phyloP scores from a whole-genome alignment of 768 basidiomycete genomes.

The Boletales sp. region DNA sequence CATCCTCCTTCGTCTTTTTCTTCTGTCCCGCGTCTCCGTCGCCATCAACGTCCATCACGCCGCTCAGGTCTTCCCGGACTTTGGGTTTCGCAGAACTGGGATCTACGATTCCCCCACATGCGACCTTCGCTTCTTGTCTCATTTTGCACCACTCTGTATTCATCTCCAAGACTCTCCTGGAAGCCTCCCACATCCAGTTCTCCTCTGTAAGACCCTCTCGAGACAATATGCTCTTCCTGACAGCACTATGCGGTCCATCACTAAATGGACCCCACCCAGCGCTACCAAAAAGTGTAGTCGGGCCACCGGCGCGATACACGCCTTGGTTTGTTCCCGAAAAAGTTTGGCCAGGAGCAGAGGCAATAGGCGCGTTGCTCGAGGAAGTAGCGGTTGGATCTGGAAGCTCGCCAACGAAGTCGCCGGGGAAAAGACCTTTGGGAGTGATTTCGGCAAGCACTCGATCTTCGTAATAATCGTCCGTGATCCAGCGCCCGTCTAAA shows the following conservation, averaged over 20 bases:
- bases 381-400: conserved; percentile 64
- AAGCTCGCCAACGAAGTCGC: conserved; percentile 80
- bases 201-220: conserved; percentile 82
- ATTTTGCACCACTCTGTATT: conserved; percentile 62
- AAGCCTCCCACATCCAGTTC: conserved; percentile 90
- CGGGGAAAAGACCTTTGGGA: conserved; percentile 77
- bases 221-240: conserved; percentile 73
- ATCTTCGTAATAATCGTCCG: conserved; percentile 95
- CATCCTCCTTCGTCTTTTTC: conserved; percentile 27
- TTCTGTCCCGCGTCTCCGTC: conserved; percentile 25
- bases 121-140: conserved; percentile 51
- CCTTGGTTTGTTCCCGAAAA: conserved; percentile 52
- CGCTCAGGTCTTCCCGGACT: conserved; percentile 28
- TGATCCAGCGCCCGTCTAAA: conserved; percentile 86
- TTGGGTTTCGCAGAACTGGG: conserved; percentile 28
- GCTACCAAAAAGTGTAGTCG: conserved; percentile 88
- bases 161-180: conserved; percentile 59
- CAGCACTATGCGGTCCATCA: conserved; percentile 81
- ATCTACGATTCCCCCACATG: conserved; percentile 46
- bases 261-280: conserved; percentile 85
- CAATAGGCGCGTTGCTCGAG: conserved; percentile 38
- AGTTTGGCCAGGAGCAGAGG: conserved; percentile 23
- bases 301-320: conserved; percentile 87
- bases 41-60: conserved; percentile 27
- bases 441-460: conserved; percentile 73